Evolutionary conservation across 768 basidiomycete genomes (phyloP).

Genomic region (Phaeotremella fagi): DNA sequence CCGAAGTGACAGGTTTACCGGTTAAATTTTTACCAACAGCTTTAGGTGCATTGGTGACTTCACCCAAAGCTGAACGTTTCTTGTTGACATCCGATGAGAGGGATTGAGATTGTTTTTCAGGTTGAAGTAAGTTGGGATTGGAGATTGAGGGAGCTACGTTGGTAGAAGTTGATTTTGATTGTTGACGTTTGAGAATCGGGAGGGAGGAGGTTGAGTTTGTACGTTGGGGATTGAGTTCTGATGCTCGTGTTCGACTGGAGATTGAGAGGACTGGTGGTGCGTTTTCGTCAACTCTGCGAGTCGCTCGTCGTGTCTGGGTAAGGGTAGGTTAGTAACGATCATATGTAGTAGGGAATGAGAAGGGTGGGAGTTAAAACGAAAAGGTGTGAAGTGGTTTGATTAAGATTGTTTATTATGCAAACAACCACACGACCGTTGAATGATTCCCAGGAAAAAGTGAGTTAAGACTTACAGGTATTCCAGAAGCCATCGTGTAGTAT

Average conservation of each 20-base stretch:
- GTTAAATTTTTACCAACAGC: conserved; percentile 4
- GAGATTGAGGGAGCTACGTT: conserved; percentile 7
- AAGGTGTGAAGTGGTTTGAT: not conserved
- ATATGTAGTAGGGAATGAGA: not conserved
- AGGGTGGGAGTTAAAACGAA: not conserved
- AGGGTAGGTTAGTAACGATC: not conserved
- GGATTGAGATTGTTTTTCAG: not conserved
- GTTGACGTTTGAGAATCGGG: conserved; percentile 30
- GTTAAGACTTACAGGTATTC: conserved; percentile 30
- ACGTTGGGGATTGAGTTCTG: conserved; percentile 6
- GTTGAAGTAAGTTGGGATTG: not conserved
- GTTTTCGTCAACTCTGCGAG: conserved; percentile 37
- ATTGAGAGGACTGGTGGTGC: conserved; percentile 31
- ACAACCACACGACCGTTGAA: too few relatives aligned
- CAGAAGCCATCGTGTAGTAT: conserved; percentile 22
- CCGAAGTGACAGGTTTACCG: conserved; percentile 2
- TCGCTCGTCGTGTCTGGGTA: conserved; percentile 32
- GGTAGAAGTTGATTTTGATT: too few relatives aligned
- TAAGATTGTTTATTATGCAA: too few relatives aligned
- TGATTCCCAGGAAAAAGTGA: too few relatives aligned
- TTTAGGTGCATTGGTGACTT: conserved; percentile 36
- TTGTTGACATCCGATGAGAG: conserved; percentile 11
- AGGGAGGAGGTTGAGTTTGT: conserved; percentile 22
- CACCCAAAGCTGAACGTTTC: conserved; percentile 34
- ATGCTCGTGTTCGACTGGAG: conserved; percentile 12